Conservation (phyloP, 495 filamentous ascomycete genomes). For the Bryoglossum gracile region DNA sequence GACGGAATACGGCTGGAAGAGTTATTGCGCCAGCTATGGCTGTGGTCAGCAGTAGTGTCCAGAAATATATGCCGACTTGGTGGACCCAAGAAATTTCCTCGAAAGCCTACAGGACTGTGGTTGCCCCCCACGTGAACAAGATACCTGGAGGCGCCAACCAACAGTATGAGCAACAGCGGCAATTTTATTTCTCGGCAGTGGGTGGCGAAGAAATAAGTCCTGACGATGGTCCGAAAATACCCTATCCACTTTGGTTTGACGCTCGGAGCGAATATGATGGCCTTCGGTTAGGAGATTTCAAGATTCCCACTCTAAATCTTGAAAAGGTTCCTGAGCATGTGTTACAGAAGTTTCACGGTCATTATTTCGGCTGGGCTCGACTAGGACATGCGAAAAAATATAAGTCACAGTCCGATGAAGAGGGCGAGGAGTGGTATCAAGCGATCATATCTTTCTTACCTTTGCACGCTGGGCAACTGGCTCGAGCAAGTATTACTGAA, state of each 20-base stretch:
- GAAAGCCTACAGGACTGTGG: constrained; percentile 35
- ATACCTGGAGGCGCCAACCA: constrained; percentile 22
- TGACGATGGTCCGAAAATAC: constrained; percentile 45
- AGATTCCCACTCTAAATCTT: constrained; percentile 36
- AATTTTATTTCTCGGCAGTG: constrained; percentile 15
- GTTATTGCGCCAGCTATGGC: constrained; percentile 41
- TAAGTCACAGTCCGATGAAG: constrained; percentile 17
- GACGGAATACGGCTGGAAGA: constrained; percentile 38
- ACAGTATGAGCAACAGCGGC: constrained; percentile 19
- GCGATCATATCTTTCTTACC: constrained; percentile 45
- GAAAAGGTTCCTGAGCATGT: constrained; percentile 38
- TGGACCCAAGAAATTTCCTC: constrained; percentile 35
- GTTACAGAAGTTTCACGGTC: constrained; percentile 43
- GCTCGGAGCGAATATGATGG: constrained; percentile 34
- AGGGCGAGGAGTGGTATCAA: constrained; percentile 40
- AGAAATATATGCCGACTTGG: constrained; percentile 38
- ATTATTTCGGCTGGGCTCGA: constrained; percentile 58
- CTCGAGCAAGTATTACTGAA: constrained; percentile 31
- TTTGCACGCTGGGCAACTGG: constrained; percentile 26
- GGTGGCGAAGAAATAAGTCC: constrained; percentile 25
- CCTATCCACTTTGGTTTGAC: constrained; percentile 52
- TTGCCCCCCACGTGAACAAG: constrained; percentile 30
- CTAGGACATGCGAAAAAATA: constrained; percentile 23
- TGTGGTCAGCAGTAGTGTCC: constrained; percentile 32
- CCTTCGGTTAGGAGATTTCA: constrained; percentile 26